phyloP scores from a whole-genome alignment of 163 green algal genomes.

The Chloromonas sp. region DNA sequence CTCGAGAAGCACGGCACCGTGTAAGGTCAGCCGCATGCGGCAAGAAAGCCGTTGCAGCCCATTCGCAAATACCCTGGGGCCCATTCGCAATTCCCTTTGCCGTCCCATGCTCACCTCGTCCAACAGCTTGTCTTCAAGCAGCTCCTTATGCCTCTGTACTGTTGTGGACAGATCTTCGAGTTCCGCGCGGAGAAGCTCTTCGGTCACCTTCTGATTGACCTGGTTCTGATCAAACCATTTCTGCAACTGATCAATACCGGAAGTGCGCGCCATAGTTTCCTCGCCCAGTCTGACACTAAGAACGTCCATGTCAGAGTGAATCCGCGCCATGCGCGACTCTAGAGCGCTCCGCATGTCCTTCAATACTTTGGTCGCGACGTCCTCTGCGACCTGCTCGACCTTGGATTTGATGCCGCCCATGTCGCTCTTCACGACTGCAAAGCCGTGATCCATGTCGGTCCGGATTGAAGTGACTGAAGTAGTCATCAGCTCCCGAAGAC shows the following conservation, averaged over 20 bases:
- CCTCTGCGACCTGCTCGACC: conserved; percentile 6
- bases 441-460: background rate
- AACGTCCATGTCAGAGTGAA: background rate
- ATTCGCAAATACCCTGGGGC: too few relatives aligned
- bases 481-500: background rate
- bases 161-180: background rate
- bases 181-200: conserved; percentile 5
- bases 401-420: background rate
- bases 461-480: background rate
- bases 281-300: background rate
- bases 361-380: conserved; percentile 8
- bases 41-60: too few relatives aligned
- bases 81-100: background rate
- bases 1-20: too few relatives aligned
- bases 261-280: conserved; percentile 7
- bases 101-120: background rate
- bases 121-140: conserved; percentile 9
- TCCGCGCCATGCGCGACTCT: background rate
- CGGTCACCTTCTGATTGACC: conserved; percentile 1
- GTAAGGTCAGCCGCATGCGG: too few relatives aligned
- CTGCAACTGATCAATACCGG: conserved; percentile 9
- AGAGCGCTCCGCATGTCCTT: background rate
- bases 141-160: conserved; percentile 13
- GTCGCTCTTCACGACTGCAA: background rate
- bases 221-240: conserved; percentile 29